These are phyloP conservation scores for Termitomyces sp. DNA, from an alignment of 768 basidiomycete genomes.

Conservation along the genomic window DNA sequence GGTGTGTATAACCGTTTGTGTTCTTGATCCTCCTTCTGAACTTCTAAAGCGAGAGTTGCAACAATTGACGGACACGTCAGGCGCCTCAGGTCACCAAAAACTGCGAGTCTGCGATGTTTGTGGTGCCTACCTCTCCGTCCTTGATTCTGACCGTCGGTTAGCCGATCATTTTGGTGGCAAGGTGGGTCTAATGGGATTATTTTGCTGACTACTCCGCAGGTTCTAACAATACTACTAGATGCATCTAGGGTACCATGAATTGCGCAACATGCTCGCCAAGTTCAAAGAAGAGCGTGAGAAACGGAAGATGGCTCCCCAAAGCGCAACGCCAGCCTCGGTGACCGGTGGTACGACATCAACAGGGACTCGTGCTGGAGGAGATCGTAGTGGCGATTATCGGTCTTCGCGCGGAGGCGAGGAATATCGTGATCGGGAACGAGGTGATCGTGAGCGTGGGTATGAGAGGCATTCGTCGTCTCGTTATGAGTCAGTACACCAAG, in stretches of 20 bases:
- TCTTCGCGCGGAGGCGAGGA: constrained; percentile 57
- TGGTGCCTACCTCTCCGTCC: constrained; percentile 96
- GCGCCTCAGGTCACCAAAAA: constrained; percentile 99
- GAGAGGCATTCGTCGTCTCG: constrained; percentile 68
- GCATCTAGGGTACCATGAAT: constrained; percentile 98
- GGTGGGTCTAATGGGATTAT: constrained; percentile 46
- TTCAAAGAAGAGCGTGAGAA: constrained; percentile 91
- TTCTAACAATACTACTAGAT: constrained; percentile 55
- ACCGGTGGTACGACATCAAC: constrained; percentile 34
- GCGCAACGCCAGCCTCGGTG: constrained; percentile 33
- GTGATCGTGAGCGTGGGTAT: constrained; percentile 60
- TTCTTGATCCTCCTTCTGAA: constrained; percentile 6
- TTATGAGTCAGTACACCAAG: constrained; percentile 58
- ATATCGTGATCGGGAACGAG: constrained; percentile 63
- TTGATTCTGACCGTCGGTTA: constrained; percentile 96
- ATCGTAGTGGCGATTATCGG: constrained; percentile 47
- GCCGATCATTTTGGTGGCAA: constrained; percentile 99
- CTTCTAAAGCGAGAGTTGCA: constrained; percentile 81
- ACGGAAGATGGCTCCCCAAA: constrained; percentile 56
- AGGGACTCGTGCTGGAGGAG: constrained; percentile 31
- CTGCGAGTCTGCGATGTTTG: constrained; percentile 99
- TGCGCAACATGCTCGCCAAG: constrained; percentile 88
- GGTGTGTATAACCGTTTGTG: constrained; percentile 37
- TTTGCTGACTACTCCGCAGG: constrained; percentile 17
- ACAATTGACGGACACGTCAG: constrained; percentile 95